A percentile compares a stretch with the other conserved stretches of the same genome.
phyloP scores from a whole-genome alignment of 2,329 filamentous ascomycete species.

The Aspergillus thermomutatus region DNA sequence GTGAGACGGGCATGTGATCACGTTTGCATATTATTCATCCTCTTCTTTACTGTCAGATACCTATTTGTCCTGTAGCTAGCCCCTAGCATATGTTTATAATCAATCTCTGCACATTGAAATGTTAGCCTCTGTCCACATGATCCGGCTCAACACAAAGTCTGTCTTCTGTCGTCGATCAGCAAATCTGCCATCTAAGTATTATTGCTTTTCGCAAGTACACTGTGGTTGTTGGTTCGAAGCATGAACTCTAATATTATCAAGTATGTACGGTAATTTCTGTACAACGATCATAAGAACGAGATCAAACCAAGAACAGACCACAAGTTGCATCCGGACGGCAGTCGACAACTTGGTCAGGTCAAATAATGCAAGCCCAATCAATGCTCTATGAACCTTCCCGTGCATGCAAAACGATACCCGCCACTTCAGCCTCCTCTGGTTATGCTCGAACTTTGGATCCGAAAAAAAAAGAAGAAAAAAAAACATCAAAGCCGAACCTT shows the following conservation, averaged over 20 bases:
- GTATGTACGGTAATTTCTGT: background rate
- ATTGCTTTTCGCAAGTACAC: background rate
- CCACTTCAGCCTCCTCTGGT: background rate
- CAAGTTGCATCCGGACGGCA: background rate
- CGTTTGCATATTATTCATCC: slow-evolving; percentile 16
- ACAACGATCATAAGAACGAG: background rate
- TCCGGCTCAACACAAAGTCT: too few relatives aligned
- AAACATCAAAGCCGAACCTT: slow-evolving; percentile 66
- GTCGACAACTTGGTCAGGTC: background rate
- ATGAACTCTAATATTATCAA: background rate
- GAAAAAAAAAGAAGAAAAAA: background rate
- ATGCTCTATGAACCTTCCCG: background rate
- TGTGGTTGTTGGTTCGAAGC: background rate
- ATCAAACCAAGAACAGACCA: background rate
- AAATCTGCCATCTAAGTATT: background rate
- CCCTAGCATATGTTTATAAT: slow-evolving; percentile 20
- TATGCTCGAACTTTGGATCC: background rate
- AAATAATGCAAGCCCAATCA: background rate
- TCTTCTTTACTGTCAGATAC: slow-evolving; percentile 28
- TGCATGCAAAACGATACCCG: background rate
- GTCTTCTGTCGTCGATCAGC: background rate
- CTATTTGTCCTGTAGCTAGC: slow-evolving; percentile 32
- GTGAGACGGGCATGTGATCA: slow-evolving; percentile 10
- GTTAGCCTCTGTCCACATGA: background rate
- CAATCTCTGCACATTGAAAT: slow-evolving; percentile 10